Conservation (phyloP, 441 rosid species). For the Kokia cookei region DNA sequence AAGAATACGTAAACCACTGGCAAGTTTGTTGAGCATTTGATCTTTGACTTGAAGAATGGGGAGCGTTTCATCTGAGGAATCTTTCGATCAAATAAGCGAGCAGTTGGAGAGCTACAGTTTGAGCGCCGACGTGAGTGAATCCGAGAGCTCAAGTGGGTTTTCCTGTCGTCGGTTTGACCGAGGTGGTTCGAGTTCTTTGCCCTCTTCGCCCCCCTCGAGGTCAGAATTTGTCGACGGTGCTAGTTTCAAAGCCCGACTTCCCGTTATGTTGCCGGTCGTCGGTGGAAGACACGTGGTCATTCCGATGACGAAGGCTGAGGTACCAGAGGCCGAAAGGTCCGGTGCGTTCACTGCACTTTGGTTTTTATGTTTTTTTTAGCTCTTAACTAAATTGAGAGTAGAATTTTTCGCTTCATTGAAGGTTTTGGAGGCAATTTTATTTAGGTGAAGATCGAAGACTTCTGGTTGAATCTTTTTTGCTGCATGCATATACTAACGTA, state of each 20-base stretch:
- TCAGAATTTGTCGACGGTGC: conserved; percentile 17
- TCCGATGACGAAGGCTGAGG: conserved; percentile 50
- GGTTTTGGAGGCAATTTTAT: conserved; percentile 1
- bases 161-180: conserved; percentile 55
- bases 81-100: conserved; percentile 50
- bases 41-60: conserved; percentile 37
- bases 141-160: conserved; percentile 78
- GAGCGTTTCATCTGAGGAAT: conserved; percentile 64
- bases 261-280: conserved; percentile 58
- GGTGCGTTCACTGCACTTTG: conserved; percentile 26
- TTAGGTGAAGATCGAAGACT: neutral
- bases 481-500: neutral
- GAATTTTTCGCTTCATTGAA: neutral
- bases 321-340: conserved; percentile 44
- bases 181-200: conserved; percentile 51
- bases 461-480: neutral
- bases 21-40: neutral
- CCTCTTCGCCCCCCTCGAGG: conserved; percentile 35
- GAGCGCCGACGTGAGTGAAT: conserved; percentile 96
- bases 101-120: conserved; percentile 85
- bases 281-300: conserved; percentile 69
- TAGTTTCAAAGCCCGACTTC: conserved; percentile 38
- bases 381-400: neutral
- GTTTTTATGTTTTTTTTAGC: neutral
- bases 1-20: neutral